phyloP scores from a whole-genome alignment of 768 basidiomycete species.

The Podaxis pistillaris region DNA sequence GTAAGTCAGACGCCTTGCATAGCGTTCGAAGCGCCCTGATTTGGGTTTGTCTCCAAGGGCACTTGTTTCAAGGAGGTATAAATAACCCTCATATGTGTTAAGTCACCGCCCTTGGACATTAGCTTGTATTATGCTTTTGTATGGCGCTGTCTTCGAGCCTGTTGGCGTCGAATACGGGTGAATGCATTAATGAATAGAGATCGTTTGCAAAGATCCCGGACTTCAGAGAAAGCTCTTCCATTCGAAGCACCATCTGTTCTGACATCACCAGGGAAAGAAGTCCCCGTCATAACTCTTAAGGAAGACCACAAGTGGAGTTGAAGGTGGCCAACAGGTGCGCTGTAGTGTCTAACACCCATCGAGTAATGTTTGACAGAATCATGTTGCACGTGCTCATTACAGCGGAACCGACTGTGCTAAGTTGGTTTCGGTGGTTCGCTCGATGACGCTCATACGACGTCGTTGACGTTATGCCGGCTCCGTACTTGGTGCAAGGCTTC shows the following conservation, averaged over 20 bases:
- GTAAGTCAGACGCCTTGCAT: background rate
- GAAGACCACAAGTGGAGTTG: background rate
- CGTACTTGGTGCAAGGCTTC: background rate
- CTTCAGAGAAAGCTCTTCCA: no score
- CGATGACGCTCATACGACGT: background rate
- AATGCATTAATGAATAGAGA: no score
- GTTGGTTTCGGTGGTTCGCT: background rate
- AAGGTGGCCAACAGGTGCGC: background rate
- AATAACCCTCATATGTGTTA: background rate
- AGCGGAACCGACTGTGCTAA: background rate
- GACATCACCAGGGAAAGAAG: no score
- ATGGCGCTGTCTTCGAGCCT: background rate
- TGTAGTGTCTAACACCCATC: background rate
- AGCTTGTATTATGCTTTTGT: background rate
- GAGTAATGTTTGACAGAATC: no score
- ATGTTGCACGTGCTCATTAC: no score
- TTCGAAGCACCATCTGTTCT: no score
- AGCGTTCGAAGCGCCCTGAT: background rate
- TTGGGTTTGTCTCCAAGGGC: constrained; percentile 1
- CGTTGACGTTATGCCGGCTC: background rate
- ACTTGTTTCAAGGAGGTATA: constrained; percentile 1
- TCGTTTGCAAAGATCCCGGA: no score
- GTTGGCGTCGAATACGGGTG: no score
- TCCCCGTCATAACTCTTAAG: no score
- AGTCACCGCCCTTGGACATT: background rate